Evolutionary conservation across 2,329 filamentous ascomycete genomes (phyloP).

Genomic region (Calonectria leucothoes): DNA sequence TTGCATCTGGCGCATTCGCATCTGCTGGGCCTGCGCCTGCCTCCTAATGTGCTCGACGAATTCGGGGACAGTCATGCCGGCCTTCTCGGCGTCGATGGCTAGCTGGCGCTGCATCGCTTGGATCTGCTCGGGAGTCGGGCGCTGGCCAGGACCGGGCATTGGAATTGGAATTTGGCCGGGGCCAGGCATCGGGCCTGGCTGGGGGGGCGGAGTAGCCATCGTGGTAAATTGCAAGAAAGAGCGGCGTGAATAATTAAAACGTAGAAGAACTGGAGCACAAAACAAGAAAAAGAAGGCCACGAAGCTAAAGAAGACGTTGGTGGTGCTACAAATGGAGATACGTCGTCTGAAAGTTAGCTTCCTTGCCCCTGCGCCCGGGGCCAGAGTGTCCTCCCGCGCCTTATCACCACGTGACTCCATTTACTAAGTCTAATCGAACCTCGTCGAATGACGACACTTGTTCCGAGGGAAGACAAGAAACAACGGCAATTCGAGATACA

Average conservation of each 20-base stretch:
- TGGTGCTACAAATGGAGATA: slow-evolving; percentile 14
- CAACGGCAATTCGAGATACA: neutral
- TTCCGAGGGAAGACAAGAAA: neutral
- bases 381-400: slow-evolving; percentile 28
- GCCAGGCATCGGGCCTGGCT: slow-evolving; percentile 37
- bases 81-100: slow-evolving; percentile 83
- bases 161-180: slow-evolving; percentile 46
- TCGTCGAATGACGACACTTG: neutral
- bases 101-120: slow-evolving; percentile 85
- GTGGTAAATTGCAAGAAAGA: slow-evolving; percentile 19
- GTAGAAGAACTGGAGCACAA: slow-evolving; percentile 20
- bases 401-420: slow-evolving; percentile 34
- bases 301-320: slow-evolving; percentile 26
- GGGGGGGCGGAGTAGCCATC: slow-evolving; percentile 46
- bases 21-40: slow-evolving; percentile 65
- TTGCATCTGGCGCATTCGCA: slow-evolving; percentile 55
- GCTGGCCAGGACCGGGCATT: slow-evolving; percentile 54
- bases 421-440: neutral
- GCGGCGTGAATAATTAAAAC: slow-evolving; percentile 26
- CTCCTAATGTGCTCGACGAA: slow-evolving; percentile 79
- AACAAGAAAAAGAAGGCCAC: slow-evolving; percentile 11
- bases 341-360: slow-evolving; percentile 18
- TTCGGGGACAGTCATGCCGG: slow-evolving; percentile 85
- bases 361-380: slow-evolving; percentile 14
- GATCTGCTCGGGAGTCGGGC: slow-evolving; percentile 86